Evolutionary conservation across 1,139 yeast species (phyloP).

Genomic region (Komagataea norvegica): DNA sequence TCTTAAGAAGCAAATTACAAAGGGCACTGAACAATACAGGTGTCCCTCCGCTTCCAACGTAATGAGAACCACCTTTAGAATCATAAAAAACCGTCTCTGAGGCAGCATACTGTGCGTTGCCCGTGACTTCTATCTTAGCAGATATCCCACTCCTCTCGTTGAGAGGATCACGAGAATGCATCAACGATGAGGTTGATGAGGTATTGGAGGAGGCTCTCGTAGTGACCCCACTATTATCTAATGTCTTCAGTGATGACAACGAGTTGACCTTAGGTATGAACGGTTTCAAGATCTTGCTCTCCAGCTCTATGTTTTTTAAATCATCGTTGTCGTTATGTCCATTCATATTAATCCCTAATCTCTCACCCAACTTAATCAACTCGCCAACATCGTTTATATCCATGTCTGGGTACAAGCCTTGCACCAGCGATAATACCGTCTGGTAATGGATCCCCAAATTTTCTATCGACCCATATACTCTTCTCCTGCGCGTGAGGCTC

Average conservation of each 20-base stretch:
- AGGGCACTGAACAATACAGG: constrained; percentile 36
- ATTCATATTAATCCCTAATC: constrained; percentile 34
- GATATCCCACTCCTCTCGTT: not conserved
- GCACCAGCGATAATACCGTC: constrained; percentile 33
- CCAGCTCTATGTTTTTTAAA: constrained; percentile 15
- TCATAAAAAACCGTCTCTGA: constrained; percentile 36
- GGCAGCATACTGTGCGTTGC: constrained; percentile 9
- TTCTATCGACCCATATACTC: constrained; percentile 35
- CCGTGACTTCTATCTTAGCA: no score
- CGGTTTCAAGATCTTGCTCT: constrained; percentile 22
- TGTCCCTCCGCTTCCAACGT: constrained; percentile 39
- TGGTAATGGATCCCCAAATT: constrained; percentile 37
- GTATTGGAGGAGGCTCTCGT: constrained; percentile 3
- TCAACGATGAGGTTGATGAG: not conserved
- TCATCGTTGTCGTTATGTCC: constrained; percentile 7
- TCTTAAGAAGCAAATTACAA: constrained; percentile 35
- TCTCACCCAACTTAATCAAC: constrained; percentile 33
- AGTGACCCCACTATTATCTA: constrained; percentile 1
- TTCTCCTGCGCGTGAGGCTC: constrained; percentile 35
- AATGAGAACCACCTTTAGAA: constrained; percentile 39
- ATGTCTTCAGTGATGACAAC: not conserved
- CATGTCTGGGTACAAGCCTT: constrained; percentile 38
- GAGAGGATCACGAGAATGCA: not conserved
- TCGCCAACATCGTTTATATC: constrained; percentile 38
- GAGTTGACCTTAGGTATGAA: constrained; percentile 16